Evolutionary conservation across 2,329 filamentous ascomycete species (phyloP), one percentile per base, ranked within the genome.

Genomic region (Nectriaceae sp.): DNA sequence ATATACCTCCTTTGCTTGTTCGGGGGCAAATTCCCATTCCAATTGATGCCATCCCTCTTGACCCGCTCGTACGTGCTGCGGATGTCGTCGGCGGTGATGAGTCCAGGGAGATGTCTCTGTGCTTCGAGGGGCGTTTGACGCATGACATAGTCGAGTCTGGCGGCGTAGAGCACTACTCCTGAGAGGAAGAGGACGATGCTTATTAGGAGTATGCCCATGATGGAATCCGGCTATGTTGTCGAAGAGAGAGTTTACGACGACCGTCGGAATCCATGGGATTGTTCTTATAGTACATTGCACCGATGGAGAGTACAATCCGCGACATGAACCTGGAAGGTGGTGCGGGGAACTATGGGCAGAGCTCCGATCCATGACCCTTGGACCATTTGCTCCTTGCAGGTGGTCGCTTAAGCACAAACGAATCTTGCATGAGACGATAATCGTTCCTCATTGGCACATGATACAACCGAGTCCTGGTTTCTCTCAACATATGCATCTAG

Each of bases 1-100:
- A 77, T 55, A 52, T 76, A 77, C 21, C 73, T 67, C 37, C 75
- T 68, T 11, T 71, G 64, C 40, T 71, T 55, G 46, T 63, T 68
- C 2, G 67, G 70, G 4, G 75, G 75, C 16, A 76, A 53, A 31
- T 67, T 64, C 22, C 65, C 62, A 5, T 53, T 56, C 49, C 70
- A 75, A 46, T 74, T 66, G 18, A 74, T 58, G 1, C 72, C 72
- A 3, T 63, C 54, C n/a, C 63, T 59, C 44, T 68, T 57, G 16
- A 74, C 44, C 29, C 61, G 61, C 35, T 65, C 55, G 46, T 70
- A 73, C 2, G 68, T 69, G 21, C 62, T 57, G 39, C 56, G 61
- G n/a, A 75, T 54, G 37, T 67, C 53, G 8, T 70, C 57, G 4
- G 57, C 59, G 18, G 69, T 72, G 70, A 76, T 16, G 62, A 64